Evolutionary conservation across 2,329 filamentous ascomycete species (phyloP), one percentile per base, ranked within the genome.

Genomic region (Madurella fahalii): DNA sequence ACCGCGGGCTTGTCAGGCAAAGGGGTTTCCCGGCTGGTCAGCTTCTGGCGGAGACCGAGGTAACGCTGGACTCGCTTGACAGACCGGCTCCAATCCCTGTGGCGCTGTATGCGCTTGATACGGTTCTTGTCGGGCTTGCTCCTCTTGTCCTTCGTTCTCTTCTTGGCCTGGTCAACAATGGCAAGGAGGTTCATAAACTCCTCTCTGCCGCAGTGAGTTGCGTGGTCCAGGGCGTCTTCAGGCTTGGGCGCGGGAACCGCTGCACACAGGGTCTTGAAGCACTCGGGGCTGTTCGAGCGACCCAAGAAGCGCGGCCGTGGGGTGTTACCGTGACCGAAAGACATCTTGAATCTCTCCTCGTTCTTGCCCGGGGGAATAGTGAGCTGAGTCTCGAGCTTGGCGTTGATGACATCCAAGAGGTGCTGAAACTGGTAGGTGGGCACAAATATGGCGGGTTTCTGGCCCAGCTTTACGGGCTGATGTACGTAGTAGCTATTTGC

Each of bases 261-360:
- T 2, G 63, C 58, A 25, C 70, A 58, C 2, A 77, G 62, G 11
- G 64, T 54, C 1, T 61, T 54, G 50, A 71, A 64, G 2, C 60
- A 61, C 9, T 74, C 70, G 4, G 71, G 69, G 40, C 74, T 80
- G 13, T 65, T 70, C 1, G 79, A 82, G 40, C 74, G 77, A 2
- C 85, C 84, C 5, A 94, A 72, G 63, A 84, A 92, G 41, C 83
- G 79, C 4, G 91, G 90, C 8, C 78, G 76, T 4, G 85, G 84
- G 5, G 79, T 81, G 3, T 77, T 77, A 34, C 81, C 77, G 31
- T 81, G 64, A 0, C 77, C 77, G 64, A 95, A 94, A 9, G 71
- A 71, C 54, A 87, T 69, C 42, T 79, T 68, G 55, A 94, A 86
- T 1, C 78, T 81, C 15, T 76, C 72, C 4, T 76, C 71, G 12